Base-by-base conservation (phyloP, 345 rosid species). In the Arabidopsis suecica region DNA sequence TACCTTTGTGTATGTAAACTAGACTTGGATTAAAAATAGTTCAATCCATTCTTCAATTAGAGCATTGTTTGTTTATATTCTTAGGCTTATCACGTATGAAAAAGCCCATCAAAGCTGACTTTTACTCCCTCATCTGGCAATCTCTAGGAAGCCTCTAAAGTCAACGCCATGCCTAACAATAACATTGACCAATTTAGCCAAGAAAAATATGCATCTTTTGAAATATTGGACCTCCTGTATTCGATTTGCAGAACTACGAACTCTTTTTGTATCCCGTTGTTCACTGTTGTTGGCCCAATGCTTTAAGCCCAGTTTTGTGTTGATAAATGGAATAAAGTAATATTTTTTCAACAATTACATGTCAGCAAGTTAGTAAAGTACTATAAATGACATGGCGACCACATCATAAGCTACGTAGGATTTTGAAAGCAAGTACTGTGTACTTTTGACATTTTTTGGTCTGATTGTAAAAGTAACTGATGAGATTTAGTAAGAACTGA, bases 361-460 rank as follows among this genome's bases (percentile, higher is more conserved):
- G 61, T 38, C 72, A 68, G 28, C 73, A 42, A 40, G 14, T 40
- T 7, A 18, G 44, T 20, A 22, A n/a, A 28, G 3, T 12, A 49
- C 4, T 20, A 8, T 25, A 56, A 12, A 56, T 71, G 59, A 71
- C 38, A 30, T 71, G 67, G 40, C 59, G 11, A 9, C 60, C 68
- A 48, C 40, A 23, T 36, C 49, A 28, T 23, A 20, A 47, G 58
- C 58, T 14, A 58, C 48, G 36, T 70, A 59, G 49, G 75, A 61
- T 16, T 14, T 14, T 25, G 50, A 18, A 49, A 57, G 30, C 50
- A 23, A 36, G 30, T 28, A 28, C 30, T 28, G 4, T 28, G 4
- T 36, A 23, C 4, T 6, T 18, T 49, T 20, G 74, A 58, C 57
- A 16, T 14, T 44, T 9, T 44, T 70, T 22, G 44, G 56, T 33